Evolutionary conservation across 495 filamentous ascomycete species (phyloP).

Genomic region (Evernia prunastri): DNA sequence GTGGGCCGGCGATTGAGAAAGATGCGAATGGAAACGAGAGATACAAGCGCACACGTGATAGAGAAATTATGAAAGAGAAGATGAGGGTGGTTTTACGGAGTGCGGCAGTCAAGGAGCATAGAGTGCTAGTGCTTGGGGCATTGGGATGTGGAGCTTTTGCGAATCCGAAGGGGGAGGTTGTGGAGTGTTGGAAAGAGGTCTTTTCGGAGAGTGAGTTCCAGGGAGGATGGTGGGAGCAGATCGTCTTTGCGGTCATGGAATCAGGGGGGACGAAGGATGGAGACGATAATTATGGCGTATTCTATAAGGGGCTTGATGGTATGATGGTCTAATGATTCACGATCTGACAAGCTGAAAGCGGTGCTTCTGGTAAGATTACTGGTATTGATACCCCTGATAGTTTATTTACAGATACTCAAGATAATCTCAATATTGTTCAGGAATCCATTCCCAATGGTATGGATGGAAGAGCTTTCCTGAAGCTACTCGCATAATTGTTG

Average conservation of each 20-base stretch:
- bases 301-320: constrained; percentile 41
- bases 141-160: constrained; percentile 60
- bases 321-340: constrained; percentile 30
- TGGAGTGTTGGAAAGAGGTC: constrained; percentile 52
- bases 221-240: constrained; percentile 50
- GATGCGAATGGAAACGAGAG: constrained; percentile 17
- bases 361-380: not conserved
- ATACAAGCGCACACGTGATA: constrained; percentile 37
- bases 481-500: not conserved
- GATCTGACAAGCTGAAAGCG: not conserved
- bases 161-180: constrained; percentile 57
- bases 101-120: constrained; percentile 45
- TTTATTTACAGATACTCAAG: not conserved
- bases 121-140: constrained; percentile 55
- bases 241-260: constrained; percentile 50
- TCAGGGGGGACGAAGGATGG: constrained; percentile 28
- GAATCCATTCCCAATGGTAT: not conserved
- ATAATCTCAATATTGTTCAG: not conserved
- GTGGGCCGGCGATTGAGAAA: constrained; percentile 38
- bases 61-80: constrained; percentile 49
- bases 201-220: constrained; percentile 48
- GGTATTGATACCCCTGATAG: constrained; percentile 1
- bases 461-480: not conserved
- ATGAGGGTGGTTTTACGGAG: constrained; percentile 53
- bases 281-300: constrained; percentile 46